Evolutionary conservation across 1,139 yeast genomes (phyloP).

Genomic region (Blastobotrys proliferans): DNA sequence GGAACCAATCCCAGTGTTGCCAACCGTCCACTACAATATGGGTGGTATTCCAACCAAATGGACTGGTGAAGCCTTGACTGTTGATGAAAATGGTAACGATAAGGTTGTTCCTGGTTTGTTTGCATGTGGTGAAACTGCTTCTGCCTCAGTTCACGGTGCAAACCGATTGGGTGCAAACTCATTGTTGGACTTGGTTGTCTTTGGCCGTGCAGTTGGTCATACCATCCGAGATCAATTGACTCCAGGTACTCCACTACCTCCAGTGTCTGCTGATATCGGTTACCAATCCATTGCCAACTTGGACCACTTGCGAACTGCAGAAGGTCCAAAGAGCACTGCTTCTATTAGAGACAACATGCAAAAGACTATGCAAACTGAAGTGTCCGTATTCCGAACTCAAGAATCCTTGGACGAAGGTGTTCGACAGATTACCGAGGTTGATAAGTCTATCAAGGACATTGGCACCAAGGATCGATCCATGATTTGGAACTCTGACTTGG

Average conservation of each 20-base stretch:
- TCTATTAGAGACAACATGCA: conserved; percentile 91
- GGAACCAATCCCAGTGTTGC: conserved; percentile 97
- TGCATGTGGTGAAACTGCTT: conserved; percentile 99
- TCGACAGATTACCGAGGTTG: conserved; percentile 68
- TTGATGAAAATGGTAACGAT: conserved; percentile 86
- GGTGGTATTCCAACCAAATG: conserved; percentile 99
- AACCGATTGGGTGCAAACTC: conserved; percentile 99
- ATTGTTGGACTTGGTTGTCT: conserved; percentile 92
- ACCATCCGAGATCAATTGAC: conserved; percentile 79
- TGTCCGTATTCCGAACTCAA: conserved; percentile 95
- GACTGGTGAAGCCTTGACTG: conserved; percentile 89
- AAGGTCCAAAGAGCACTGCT: conserved; percentile 79
- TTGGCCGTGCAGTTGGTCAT: conserved; percentile 97
- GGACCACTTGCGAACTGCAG: conserved; percentile 81
- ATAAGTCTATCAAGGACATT: conserved; percentile 64
- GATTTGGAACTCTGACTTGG: conserved; percentile 95
- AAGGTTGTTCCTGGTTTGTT: conserved; percentile 86
- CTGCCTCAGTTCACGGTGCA: conserved; percentile 99
- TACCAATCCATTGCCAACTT: conserved; percentile 83
- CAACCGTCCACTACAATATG: conserved; percentile 99
- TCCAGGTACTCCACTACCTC: conserved; percentile 52
- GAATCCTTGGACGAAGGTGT: conserved; percentile 93
- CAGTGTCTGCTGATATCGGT: conserved; percentile 11
- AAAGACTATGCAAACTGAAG: conserved; percentile 92
- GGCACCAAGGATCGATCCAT: conserved; percentile 93